Conservation (phyloP, 106 monocot genomes). For the Vanilla planifolia region DNA sequence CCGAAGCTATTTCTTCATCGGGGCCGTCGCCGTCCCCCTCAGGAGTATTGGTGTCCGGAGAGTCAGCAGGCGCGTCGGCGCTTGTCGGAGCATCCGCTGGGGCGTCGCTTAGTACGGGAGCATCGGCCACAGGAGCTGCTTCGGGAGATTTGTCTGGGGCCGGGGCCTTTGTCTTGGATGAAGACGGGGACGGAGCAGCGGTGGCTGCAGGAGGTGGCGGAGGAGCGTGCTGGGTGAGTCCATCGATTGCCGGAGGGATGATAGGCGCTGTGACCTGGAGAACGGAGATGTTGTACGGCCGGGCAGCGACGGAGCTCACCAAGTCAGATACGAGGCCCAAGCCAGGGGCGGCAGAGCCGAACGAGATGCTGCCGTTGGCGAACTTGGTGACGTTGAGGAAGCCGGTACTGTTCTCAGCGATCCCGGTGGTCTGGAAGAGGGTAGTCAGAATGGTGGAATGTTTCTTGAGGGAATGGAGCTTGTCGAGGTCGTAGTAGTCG, state of each 20-base stretch:
- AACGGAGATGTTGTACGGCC: slow-evolving; percentile 56
- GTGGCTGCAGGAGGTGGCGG: neutral
- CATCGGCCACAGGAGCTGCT: neutral
- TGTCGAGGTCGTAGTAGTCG: slow-evolving; percentile 44
- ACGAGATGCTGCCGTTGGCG: slow-evolving; percentile 4
- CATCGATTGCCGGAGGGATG: slow-evolving; percentile 24
- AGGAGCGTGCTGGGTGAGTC: neutral
- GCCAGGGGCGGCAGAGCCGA: slow-evolving; percentile 37
- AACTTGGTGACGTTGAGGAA: slow-evolving; percentile 46
- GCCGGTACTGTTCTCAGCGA: slow-evolving; percentile 19
- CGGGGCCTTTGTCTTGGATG: neutral
- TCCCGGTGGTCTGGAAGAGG: slow-evolving; percentile 44
- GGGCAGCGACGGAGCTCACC: slow-evolving; percentile 7
- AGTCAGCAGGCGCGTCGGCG: neutral
- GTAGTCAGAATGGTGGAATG: slow-evolving; percentile 25
- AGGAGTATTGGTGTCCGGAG: neutral
- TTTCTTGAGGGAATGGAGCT: slow-evolving; percentile 24
- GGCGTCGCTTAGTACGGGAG: neutral
- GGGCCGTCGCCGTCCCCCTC: neutral
- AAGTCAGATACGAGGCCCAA: slow-evolving; percentile 11
- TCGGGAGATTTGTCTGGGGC: neutral
- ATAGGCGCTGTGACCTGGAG: slow-evolving; percentile 38
- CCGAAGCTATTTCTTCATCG: neutral
- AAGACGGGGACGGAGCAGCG: neutral
- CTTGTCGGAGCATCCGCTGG: neutral